Evolutionary conservation across 140 eudicot genomes (phyloP).

Genomic region (Anethum foeniculum): DNA sequence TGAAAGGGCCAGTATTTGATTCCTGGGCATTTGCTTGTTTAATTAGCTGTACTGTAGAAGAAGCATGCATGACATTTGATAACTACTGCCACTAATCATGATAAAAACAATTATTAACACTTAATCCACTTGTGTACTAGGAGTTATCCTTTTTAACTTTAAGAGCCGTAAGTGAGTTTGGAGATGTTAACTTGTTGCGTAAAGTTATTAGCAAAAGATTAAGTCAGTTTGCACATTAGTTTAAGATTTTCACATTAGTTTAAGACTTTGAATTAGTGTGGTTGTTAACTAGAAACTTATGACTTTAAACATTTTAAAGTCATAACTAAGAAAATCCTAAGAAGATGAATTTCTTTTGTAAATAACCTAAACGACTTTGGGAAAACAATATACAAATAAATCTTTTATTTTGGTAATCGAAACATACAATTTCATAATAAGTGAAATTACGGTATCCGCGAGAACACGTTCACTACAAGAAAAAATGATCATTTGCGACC

Average conservation of each 20-base stretch:
- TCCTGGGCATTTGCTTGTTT: background rate
- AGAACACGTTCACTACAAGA: too few relatives aligned
- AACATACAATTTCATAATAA: too few relatives aligned
- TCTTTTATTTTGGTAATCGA: too few relatives aligned
- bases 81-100: constrained; percentile 3
- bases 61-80: constrained; percentile 9
- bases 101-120: background rate
- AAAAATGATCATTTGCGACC: too few relatives aligned
- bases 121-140: background rate
- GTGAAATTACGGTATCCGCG: too few relatives aligned
- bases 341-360: too few relatives aligned
- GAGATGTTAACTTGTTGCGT: constrained; percentile 9
- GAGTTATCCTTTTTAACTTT: background rate
- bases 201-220: background rate
- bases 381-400: too few relatives aligned
- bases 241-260: background rate
- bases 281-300: background rate
- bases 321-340: too few relatives aligned
- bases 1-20: background rate
- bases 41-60: background rate
- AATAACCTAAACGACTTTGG: too few relatives aligned
- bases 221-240: background rate
- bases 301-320: background rate
- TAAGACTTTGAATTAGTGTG: background rate
- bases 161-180: background rate